Conservation (phyloP, 2,329 filamentous ascomycete genomes). For the Sporothrix inflata region DNA sequence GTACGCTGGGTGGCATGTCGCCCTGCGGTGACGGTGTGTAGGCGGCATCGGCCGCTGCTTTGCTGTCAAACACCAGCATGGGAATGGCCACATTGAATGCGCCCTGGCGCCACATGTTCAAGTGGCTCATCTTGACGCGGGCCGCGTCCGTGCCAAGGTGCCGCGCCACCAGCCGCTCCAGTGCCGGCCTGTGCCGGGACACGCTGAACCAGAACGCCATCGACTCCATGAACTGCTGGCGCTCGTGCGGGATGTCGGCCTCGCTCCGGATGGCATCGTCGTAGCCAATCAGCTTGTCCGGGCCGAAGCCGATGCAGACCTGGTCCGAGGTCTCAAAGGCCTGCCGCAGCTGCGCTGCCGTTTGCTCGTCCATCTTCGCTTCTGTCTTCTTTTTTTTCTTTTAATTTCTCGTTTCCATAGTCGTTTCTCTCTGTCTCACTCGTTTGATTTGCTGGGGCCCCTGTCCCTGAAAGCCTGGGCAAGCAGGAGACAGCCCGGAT, state of each 20-base stretch:
- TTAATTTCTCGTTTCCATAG: not conserved
- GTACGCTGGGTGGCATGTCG: slow-evolving; percentile 5
- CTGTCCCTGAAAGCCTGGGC: not conserved
- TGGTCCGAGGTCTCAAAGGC: not conserved
- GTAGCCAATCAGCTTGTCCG: slow-evolving; percentile 16
- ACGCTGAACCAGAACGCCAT: slow-evolving; percentile 18
- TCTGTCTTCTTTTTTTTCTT: not conserved
- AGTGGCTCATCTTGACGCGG: slow-evolving; percentile 21
- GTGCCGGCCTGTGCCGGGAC: slow-evolving; percentile 7
- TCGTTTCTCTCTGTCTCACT: not conserved
- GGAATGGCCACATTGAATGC: slow-evolving; percentile 26
- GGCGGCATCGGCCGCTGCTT: slow-evolving; percentile 1
- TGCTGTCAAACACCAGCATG: slow-evolving; percentile 21
- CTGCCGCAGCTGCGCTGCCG: not conserved
- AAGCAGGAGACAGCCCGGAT: not conserved
- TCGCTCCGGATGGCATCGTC: slow-evolving; percentile 19
- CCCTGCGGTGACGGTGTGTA: slow-evolving; percentile 3
- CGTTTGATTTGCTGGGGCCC: not conserved
- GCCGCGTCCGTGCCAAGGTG: slow-evolving; percentile 17
- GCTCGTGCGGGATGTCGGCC: slow-evolving; percentile 14
- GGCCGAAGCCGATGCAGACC: slow-evolving; percentile 11
- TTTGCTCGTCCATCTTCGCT: slow-evolving; percentile 6
- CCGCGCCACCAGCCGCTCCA: slow-evolving; percentile 23
- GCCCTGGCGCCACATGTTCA: slow-evolving; percentile 25
- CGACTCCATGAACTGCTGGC: not conserved